A percentile compares a stretch with the other conserved stretches of the same genome.
These are phyloP conservation scores for Boehmeria nivea DNA, from an alignment of 306 rosid genomes.

Conservation along the genomic window DNA sequence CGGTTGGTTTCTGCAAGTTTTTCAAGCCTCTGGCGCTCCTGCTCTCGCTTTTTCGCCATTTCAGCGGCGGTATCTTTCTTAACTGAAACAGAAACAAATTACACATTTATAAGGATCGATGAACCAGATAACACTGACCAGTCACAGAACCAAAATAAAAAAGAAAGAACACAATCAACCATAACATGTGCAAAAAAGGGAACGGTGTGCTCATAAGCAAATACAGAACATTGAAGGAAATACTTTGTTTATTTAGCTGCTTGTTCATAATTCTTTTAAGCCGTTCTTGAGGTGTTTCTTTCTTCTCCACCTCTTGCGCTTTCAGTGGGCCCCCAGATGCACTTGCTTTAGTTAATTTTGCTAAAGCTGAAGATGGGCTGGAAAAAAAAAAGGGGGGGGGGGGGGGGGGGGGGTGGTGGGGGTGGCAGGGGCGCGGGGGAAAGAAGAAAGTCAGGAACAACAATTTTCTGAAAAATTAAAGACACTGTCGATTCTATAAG, in stretches of 20 bases:
- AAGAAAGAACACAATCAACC: too few relatives aligned
- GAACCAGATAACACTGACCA: neutral
- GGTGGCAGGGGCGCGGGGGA: too few relatives aligned
- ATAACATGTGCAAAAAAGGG: too few relatives aligned
- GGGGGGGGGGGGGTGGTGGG: too few relatives aligned
- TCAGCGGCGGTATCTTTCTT: conserved; percentile 95
- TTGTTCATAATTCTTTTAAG: conserved; percentile 97
- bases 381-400: too few relatives aligned
- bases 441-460: too few relatives aligned
- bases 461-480: neutral
- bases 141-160: too few relatives aligned
- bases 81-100: conserved; percentile 44
- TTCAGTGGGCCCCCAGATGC: conserved; percentile 67
- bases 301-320: conserved; percentile 77
- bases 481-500: too few relatives aligned
- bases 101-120: neutral
- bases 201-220: neutral
- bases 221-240: too few relatives aligned
- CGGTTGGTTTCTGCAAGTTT: conserved; percentile 93
- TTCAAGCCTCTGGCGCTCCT: conserved; percentile 88
- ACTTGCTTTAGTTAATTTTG: conserved; percentile 72
- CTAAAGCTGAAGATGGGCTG: conserved; percentile 80
- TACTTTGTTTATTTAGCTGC: conserved; percentile 94
- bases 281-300: conserved; percentile 98
- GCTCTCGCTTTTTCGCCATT: conserved; percentile 82